These are phyloP conservation scores for Cajanus cajan DNA, from an alignment of 306 rosid genomes.

Conservation along the genomic window DNA sequence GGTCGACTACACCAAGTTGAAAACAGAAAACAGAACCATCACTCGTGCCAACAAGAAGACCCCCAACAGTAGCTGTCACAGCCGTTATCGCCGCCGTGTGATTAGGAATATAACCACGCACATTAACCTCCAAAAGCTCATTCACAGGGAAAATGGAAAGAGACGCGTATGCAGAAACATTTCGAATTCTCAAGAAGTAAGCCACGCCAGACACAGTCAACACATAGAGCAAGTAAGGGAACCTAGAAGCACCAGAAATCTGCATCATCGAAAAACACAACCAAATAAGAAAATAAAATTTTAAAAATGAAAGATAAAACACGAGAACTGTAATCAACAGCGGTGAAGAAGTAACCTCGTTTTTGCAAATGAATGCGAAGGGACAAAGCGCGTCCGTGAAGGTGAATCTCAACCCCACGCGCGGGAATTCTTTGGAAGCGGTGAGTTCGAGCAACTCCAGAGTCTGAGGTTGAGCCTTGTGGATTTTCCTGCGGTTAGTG, in stretches of 20 bases:
- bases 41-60: conserved; percentile 64
- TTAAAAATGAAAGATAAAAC: background rate
- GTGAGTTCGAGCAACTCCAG: conserved; percentile 71
- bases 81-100: conserved; percentile 48
- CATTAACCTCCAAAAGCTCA: conserved; percentile 52
- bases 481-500: conserved; percentile 69
- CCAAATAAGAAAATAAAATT: background rate
- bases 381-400: conserved; percentile 75
- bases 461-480: conserved; percentile 54
- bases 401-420: conserved; percentile 59
- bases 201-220: conserved; percentile 72
- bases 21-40: conserved; percentile 78
- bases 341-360: conserved; percentile 49
- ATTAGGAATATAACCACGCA: conserved; percentile 41
- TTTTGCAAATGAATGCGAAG: conserved; percentile 56
- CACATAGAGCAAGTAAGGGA: conserved; percentile 69
- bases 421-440: conserved; percentile 63
- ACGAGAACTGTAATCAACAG: background rate
- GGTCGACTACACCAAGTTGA: conserved; percentile 69
- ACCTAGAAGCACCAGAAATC: conserved; percentile 44
- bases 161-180: conserved; percentile 50
- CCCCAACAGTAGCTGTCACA: conserved; percentile 56
- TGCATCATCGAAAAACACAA: conserved; percentile 36
- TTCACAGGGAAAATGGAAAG: conserved; percentile 47
- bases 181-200: conserved; percentile 59